Evolutionary conservation across 2,329 filamentous ascomycete species (phyloP), one percentile per base, ranked within the genome.

Genomic region (Scedosporium dehoogii): DNA sequence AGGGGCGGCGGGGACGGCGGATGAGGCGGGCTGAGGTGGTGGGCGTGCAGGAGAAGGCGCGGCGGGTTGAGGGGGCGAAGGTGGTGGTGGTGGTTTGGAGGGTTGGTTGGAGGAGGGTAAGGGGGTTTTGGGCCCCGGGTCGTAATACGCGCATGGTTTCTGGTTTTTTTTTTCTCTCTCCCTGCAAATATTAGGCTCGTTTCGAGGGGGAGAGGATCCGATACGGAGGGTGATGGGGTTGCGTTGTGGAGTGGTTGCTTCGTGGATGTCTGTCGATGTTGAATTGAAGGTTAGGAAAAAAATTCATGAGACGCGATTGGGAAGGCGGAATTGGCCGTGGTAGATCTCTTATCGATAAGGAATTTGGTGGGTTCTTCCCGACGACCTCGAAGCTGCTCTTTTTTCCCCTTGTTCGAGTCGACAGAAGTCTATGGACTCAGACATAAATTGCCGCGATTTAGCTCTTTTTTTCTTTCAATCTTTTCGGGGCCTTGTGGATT

Each of bases 1-100:
- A 97, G 51, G 94, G 93, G 5, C 92, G 86, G 71, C 92, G 89
- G n/a, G 92, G 92, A 16, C 94, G 91, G 65, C 83, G 84, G 72
- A 97, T 85, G 66, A 96, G 89, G 25, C 90, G 92, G 60, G 94
- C 94, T 73, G 91, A 85, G 64, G 73, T 70, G 64, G 70, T 65
- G 4, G 62, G 64, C 25, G 68, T 64, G 63, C 67, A 62, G 64
- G 69, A 67, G 59, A 67, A 65, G 64, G 62, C 29, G 62, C 59
- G 58, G 62, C 67, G 61, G 55, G 71, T 65, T 64, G 69, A 66
- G 56, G 65, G 66, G 38, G 66, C 65, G 5, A 67, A 63, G 62
- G 69, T 48, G 55, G 51, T 38, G 55, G 51, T 38, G 41, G 68
- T 67, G n/a, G 73, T 70, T 66, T 71, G 66, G 60, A 71, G 67